phyloP scores from a whole-genome alignment of 129 eudicot species.

The Erigeron canadensis region DNA sequence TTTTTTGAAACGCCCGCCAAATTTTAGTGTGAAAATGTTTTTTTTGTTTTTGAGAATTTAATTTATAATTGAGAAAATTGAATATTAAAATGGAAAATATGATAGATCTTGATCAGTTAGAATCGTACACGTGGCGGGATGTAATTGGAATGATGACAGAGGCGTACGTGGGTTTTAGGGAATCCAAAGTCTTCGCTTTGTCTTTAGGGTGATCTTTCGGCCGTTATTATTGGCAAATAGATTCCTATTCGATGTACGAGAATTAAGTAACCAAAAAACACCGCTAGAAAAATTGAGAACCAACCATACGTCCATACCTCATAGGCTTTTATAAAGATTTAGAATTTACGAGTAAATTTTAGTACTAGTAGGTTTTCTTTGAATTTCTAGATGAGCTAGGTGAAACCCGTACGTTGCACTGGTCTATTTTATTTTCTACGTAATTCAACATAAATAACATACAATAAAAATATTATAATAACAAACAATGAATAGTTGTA shows the following conservation, averaged over 20 bases:
- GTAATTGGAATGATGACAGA: slow-evolving; percentile 20
- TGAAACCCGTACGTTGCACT: no score
- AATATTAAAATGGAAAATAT: slow-evolving; percentile 13
- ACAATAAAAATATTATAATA: no score
- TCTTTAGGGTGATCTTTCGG: slow-evolving; percentile 15
- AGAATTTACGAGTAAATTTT: no score
- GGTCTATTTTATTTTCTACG: no score
- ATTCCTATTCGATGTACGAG: not conserved
- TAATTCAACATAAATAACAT: no score
- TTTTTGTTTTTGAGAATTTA: not conserved
- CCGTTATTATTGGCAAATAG: slow-evolving; percentile 18
- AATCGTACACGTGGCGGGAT: slow-evolving; percentile 28
- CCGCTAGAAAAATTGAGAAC: no score
- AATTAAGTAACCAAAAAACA: no score
- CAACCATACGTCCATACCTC: no score
- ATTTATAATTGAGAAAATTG: not conserved
- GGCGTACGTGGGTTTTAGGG: slow-evolving; percentile 33
- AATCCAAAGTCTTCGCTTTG: slow-evolving; percentile 36
- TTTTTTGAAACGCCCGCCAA: slow-evolving; percentile 59
- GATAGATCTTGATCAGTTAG: slow-evolving; percentile 16
- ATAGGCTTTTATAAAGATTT: no score
- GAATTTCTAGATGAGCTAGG: no score
- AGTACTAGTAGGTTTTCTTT: no score
- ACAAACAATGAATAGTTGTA: no score
- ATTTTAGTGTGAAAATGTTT: slow-evolving; percentile 4